Percentiles rank a stretch among this genome's conserved stretches.
phyloP scores from a whole-genome alignment of 129 eudicot species.

The Chrysanthemum makinoi region DNA sequence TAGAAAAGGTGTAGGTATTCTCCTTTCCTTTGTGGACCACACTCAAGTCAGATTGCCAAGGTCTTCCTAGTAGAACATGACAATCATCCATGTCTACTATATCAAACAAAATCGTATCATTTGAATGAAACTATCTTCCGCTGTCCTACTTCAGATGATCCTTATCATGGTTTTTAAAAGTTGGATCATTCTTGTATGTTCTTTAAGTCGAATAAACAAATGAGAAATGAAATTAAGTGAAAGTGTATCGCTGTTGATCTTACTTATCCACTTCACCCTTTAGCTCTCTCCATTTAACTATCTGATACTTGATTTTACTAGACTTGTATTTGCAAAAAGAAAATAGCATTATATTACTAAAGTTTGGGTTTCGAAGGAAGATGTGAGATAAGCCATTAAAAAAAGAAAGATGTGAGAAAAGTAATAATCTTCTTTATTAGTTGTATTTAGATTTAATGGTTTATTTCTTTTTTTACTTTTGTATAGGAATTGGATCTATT shows the following conservation, averaged over 20 bases:
- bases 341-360: neutral
- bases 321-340: neutral
- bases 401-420: neutral
- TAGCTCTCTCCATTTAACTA: too few relatives aligned
- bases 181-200: neutral
- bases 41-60: too few relatives aligned
- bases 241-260: too few relatives aligned
- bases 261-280: neutral
- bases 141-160: too few relatives aligned
- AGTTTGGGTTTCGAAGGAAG: neutral
- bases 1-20: too few relatives aligned
- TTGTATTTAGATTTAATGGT: neutral
- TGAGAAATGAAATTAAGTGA: too few relatives aligned
- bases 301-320: neutral
- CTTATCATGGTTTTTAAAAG: neutral
- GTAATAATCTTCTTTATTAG: neutral
- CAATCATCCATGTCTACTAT: too few relatives aligned
- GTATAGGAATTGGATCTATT: constrained; percentile 83
- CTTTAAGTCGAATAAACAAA: too few relatives aligned
- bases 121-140: too few relatives aligned
- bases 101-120: too few relatives aligned
- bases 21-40: too few relatives aligned
- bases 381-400: neutral
- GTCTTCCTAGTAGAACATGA: too few relatives aligned
- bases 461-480: neutral